phyloP scores from a whole-genome alignment of 345 rosid species.

The Eucalyptus polybractea region DNA sequence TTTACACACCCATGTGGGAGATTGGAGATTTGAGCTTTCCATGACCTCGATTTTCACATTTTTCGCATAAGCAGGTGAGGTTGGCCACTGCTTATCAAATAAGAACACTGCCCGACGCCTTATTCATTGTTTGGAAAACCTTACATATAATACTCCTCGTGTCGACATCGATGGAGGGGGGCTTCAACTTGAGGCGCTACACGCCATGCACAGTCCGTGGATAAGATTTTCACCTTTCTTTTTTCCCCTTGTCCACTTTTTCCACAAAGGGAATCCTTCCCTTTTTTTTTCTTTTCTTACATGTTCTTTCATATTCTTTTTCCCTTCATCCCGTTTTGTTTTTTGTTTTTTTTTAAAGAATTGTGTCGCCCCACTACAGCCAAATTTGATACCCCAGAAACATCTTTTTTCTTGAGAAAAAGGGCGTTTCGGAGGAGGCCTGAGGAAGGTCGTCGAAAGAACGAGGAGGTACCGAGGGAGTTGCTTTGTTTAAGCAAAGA shows the following conservation, averaged over 20 bases:
- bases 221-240: not conserved
- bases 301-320: not conserved
- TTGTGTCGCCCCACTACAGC: not conserved
- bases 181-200: not conserved
- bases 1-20: not conserved
- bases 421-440: not conserved
- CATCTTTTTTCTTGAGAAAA: not conserved
- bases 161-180: not conserved
- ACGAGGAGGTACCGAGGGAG: not conserved
- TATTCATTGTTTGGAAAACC: not conserved
- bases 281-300: not conserved
- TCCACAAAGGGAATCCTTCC: not conserved
- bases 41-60: not conserved
- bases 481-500: not conserved
- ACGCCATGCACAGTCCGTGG: not conserved
- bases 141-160: not conserved
- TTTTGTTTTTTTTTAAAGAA: not conserved
- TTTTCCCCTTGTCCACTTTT: not conserved
- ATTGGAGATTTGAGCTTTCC: not conserved
- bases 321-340: not conserved
- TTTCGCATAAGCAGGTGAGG: not conserved
- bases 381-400: not conserved
- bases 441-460: not conserved
- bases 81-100: not conserved
- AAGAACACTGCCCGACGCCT: not conserved